phyloP scores from a whole-genome alignment of 2,329 filamentous ascomycete genomes.

The Hypoxylon sp. region DNA sequence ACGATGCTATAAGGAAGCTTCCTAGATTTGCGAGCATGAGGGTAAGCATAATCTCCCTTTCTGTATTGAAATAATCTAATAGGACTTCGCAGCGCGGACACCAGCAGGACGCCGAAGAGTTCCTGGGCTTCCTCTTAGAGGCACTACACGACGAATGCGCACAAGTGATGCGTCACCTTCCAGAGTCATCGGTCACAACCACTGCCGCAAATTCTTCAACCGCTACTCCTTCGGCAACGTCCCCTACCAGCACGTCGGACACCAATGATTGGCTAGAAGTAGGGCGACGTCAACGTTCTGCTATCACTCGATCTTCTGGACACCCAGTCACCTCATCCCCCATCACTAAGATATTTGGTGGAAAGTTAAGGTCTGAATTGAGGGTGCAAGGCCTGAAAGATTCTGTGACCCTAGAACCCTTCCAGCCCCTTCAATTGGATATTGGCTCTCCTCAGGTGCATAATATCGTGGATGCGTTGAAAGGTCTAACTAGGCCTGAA shows the following conservation, averaged over 20 bases:
- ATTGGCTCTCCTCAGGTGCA: slow-evolving; percentile 89
- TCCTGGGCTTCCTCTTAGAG: slow-evolving; percentile 92
- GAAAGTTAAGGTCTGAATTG: slow-evolving; percentile 90
- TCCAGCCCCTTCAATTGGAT: slow-evolving; percentile 93
- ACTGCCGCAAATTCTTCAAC: slow-evolving; percentile 54
- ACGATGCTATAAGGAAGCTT: slow-evolving; percentile 89
- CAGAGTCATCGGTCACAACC: slow-evolving; percentile 47
- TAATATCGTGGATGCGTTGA: slow-evolving; percentile 93
- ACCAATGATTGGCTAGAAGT: slow-evolving; percentile 92
- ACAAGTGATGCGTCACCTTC: slow-evolving; percentile 75
- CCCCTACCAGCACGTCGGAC: slow-evolving; percentile 60
- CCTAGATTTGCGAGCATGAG: slow-evolving; percentile 94
- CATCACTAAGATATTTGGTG: slow-evolving; percentile 94
- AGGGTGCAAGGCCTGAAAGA: slow-evolving; percentile 88
- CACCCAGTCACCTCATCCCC: slow-evolving; percentile 80
- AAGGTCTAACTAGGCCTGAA: slow-evolving; percentile 85
- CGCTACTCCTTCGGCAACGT: slow-evolving; percentile 55
- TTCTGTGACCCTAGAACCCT: slow-evolving; percentile 93
- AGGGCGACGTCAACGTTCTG: slow-evolving; percentile 88
- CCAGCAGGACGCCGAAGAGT: slow-evolving; percentile 98
- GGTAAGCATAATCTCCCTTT: slow-evolving; percentile 64
- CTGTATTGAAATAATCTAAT: slow-evolving; percentile 39
- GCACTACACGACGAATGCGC: slow-evolving; percentile 94
- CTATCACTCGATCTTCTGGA: slow-evolving; percentile 89
- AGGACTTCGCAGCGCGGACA: slow-evolving; percentile 78